These are phyloP conservation scores for Oryza nivara DNA, from an alignment of 176 grass and related monocot genomes.

Conservation along the genomic window DNA sequence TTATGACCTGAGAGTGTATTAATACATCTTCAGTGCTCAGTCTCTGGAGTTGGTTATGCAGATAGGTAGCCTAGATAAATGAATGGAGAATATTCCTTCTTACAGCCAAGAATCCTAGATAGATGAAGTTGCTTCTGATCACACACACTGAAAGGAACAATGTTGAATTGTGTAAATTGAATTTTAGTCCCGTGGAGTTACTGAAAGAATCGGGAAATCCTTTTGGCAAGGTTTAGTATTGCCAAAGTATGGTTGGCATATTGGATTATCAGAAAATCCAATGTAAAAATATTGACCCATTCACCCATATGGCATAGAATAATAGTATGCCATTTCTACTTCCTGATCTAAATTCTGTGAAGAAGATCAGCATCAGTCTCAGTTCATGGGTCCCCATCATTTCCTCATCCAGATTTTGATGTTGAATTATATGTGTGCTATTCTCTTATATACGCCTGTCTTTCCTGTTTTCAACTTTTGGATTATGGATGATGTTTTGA, in stretches of 20 bases:
- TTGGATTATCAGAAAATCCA: background rate
- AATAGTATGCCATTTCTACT: background rate
- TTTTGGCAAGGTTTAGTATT: background rate
- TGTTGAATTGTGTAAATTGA: background rate
- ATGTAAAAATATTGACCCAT: background rate
- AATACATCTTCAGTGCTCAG: background rate
- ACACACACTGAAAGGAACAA: background rate
- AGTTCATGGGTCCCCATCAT: too few species aligned
- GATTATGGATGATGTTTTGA: background rate
- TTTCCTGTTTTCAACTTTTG: background rate
- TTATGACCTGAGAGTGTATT: background rate
- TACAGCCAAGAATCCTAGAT: background rate
- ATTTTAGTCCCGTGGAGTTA: background rate
- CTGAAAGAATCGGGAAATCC: background rate
- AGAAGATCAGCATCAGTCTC: background rate
- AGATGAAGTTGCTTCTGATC: background rate
- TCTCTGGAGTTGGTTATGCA: background rate
- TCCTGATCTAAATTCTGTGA: background rate
- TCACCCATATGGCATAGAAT: background rate
- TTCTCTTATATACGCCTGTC: background rate
- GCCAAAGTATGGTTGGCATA: background rate
- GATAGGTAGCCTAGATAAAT: background rate
- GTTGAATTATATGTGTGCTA: background rate
- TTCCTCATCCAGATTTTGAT: too few species aligned
- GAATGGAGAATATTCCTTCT: background rate